Conservation (phyloP, 139 green algal genomes). For the Astrephomene gubernaculifera region DNA sequence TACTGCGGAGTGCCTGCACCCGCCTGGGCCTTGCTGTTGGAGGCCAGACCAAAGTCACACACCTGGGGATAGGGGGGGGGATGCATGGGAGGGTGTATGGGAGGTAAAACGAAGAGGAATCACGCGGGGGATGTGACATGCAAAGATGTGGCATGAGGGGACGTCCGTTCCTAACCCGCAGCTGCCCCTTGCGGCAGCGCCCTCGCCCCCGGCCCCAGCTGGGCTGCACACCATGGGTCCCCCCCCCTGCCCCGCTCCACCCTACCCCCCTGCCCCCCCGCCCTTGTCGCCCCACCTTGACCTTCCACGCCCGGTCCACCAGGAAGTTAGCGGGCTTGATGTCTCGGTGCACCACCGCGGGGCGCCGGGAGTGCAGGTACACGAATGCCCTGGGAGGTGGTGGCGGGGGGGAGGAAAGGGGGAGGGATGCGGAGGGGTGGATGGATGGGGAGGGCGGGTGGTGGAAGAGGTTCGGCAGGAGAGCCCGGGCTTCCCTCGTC, state of each 20-base stretch:
- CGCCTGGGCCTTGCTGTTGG: constrained; percentile 58
- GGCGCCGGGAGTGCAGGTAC: constrained; percentile 72
- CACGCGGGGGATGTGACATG: too few species aligned
- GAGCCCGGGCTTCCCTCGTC: too few species aligned
- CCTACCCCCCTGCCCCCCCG: not conserved
- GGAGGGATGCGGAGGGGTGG: not conserved
- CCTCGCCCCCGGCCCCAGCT: too few species aligned
- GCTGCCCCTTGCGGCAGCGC: too few species aligned
- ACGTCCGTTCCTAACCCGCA: too few species aligned
- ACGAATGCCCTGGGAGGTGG: constrained; percentile 57
- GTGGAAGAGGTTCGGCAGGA: not conserved
- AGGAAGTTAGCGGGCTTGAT: constrained; percentile 92
- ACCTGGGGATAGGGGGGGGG: constrained; percentile 14
- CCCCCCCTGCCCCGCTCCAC: not conserved
- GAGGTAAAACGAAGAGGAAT: too few species aligned
- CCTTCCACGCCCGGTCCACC: constrained; percentile 70
- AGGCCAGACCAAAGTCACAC: constrained; percentile 75
- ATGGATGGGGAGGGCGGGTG: not conserved
- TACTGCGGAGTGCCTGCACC: constrained; percentile 74
- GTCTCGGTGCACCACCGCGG: constrained; percentile 78
- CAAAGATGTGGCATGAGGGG: too few species aligned
- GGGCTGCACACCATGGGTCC: not conserved
- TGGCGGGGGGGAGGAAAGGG: not conserved
- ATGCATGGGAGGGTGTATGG: too few species aligned
- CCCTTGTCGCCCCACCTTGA: constrained; percentile 54